Evolutionary conservation across 1,139 yeast genomes (phyloP), one percentile per base, ranked within the genome.

Genomic region (Blastobotrys niveus): DNA sequence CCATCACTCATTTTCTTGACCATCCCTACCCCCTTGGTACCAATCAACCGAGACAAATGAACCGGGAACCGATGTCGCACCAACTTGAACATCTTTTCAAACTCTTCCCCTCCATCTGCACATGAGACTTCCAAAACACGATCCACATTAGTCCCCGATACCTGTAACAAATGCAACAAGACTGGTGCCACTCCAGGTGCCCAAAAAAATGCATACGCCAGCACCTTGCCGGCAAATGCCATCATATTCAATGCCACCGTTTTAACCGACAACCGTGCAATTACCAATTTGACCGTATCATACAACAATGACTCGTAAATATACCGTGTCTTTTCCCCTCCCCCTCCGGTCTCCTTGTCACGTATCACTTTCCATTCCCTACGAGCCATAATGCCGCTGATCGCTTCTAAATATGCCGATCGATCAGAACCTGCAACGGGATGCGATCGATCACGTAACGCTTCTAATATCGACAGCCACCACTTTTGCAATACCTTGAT

Each of bases 171-270:
- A 51, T 80, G 80, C 34, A 84, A 63, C 31, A 86, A 63, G 1
- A 84, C 81, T 36, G 69, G 70, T 14, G 84, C 77, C 5, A 82
- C 77, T n/a, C 75, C 71, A 0, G 82, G 81, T 2, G 83, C 59
- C 51, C 73, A 68, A 58, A 79, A 76, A 54, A 74, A 85, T 12
- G 80, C 67, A 57, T 77, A 76, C 1, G 93, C 89, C 61, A 86
- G 76, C 1, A 82, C 75, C 58, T 86, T 85, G 9, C 95, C 95
- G n/a, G 81, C 71, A 57, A 85, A 84, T 2, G 93, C 93, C 21
- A 80, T 73, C 15, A 79, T 63, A 3, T 83, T 70, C 8, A 80
- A 63, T 1, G 89, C 73, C 6, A 81, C 65, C 7, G 71, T 71
- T 58, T 82, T 82, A 40, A 76, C 56, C 36, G 73, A 67, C 14